Base-by-base conservation (phyloP, 2,329 filamentous ascomycete species). In the Fusarium foetens region DNA sequence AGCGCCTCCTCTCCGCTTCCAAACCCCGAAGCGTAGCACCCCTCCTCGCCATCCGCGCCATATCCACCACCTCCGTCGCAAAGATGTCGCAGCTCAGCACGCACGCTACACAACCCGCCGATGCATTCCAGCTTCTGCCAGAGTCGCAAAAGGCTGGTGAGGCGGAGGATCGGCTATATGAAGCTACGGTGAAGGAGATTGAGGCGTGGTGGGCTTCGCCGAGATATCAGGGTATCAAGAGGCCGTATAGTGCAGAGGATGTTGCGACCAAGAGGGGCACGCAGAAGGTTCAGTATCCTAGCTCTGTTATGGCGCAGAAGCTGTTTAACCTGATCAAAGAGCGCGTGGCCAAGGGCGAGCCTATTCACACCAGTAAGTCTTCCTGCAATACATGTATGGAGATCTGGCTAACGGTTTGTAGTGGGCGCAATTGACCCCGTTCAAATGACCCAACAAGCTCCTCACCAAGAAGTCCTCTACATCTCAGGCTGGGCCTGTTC, bases 351-450 rank as follows among this genome's bases (percentile, higher is more conserved):
- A 90, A 92, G 77, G 94, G 94, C 69, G 88, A 97, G 81, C 96
- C 96, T 25, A 93, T 98, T 68, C 95, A 98, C 82, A 98, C 96
- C 21, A 95, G 93, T 95, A 85, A 79, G 90, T 72, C 27, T 59
- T 5, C 19, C 23, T n/a, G 16, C 11, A 35, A n/a, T n/a, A 3
- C 29, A 27, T 19, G 35, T 13, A 43, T 35, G n/a, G 12, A 58
- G 33, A 38, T 39, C 29, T 38, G 25, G 38, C 70, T 76, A 61
- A 77, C 71, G 61, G 23, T 10, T 10, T 58, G 1, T 70, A 95
- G 93, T 99, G 93, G 96, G 96, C 76, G 96, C 95, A 67, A 97
- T 99, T 83, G 96, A 99, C 80, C 96, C 96, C n/a, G 91, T 98
- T 16, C 96, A 99, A 84, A 98, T 99, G 96, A 97, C 96, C 53